Base-by-base conservation (phyloP, 768 basidiomycete genomes). In the Tylopilus rubrobrunneus region DNA sequence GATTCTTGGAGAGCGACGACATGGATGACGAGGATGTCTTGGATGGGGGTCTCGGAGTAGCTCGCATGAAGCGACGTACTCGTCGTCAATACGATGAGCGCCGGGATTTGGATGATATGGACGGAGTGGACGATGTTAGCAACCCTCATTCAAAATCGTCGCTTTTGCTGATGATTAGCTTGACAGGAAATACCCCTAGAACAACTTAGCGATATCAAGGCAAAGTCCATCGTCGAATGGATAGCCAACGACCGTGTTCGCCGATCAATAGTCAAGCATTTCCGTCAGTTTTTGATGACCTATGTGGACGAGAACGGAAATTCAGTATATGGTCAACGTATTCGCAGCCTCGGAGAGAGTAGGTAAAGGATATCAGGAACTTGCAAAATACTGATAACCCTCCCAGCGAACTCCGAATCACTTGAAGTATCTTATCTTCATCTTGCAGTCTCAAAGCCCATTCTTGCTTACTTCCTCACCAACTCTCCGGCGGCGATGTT, bases 341-440 rank as follows among this genome's bases (percentile, higher is more conserved):
- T 99, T 66, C 86, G 89, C 45, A 85, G 86, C 62, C 81, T 99
- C 31, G 97, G 97, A 68, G 96, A 98, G 83, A 86, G 96, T 97
- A 61, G 71, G 81, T 71, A 7, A 56, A 50, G 25, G 42, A 17
- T 34, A 36, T 34, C 21, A 48, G 11, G n/a, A 36, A n/a, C 49
- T 21, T 59, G 14, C 45, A 23, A n/a, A 48, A 49, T 25, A 17
- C 58, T 59, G 49, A 60, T 55, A 50, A 46, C 17, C 14, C 34
- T 52, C 31, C 25, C 60, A 98, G 97, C 86, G 65, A 98, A 99
- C 71, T 84, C 95, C 33, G 97, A 99, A 73, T 98, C 95, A 0
- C 83, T 99, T 53, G 97, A 98, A 71, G 91, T 98, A 25, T 98
- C 95, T 1, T 98, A 95, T 71, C 79, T 92, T n/a, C 96, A 99